These are phyloP conservation scores for Aureobasidium namibiae DNA, from an alignment of 2,329 filamentous ascomycete species.

Conservation along the genomic window DNA sequence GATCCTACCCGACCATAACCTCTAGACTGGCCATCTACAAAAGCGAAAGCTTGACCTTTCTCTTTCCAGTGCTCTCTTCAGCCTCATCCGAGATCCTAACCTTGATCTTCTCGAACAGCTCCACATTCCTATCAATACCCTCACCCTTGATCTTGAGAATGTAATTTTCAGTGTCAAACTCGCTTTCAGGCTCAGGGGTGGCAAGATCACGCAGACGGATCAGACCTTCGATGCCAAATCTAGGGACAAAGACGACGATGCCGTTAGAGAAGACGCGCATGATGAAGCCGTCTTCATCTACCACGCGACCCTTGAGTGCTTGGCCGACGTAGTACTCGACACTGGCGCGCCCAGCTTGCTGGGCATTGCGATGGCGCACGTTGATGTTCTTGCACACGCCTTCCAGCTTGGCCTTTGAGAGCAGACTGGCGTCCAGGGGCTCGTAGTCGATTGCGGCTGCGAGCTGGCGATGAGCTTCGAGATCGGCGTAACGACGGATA, in stretches of 20 bases:
- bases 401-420: constrained; percentile 77
- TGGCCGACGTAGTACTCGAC: constrained; percentile 98
- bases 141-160: constrained; percentile 52
- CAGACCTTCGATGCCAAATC: constrained; percentile 90
- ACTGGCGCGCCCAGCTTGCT: constrained; percentile 85
- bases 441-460: constrained; percentile 94
- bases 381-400: constrained; percentile 98
- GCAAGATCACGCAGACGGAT: constrained; percentile 80
- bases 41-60: constrained; percentile 67
- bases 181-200: constrained; percentile 64
- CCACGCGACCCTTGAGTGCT: constrained; percentile 68
- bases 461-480: constrained; percentile 87
- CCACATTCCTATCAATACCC: constrained; percentile 47
- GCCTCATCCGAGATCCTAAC: constrained; percentile 87
- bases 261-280: constrained; percentile 98
- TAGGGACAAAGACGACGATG: constrained; percentile 89
- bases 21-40: constrained; percentile 22
- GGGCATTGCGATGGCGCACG: constrained; percentile 89
- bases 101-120: constrained; percentile 85
- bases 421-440: constrained; percentile 69
- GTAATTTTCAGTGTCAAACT: constrained; percentile 82
- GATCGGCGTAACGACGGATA: constrained; percentile 94
- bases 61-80: constrained; percentile 93
- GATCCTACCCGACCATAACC: neutral
- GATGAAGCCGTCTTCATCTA: constrained; percentile 86